Percentiles rank a stretch among this genome's conserved stretches.
Conservation (phyloP, 768 basidiomycete species). For the Podaxis pistillaris region DNA sequence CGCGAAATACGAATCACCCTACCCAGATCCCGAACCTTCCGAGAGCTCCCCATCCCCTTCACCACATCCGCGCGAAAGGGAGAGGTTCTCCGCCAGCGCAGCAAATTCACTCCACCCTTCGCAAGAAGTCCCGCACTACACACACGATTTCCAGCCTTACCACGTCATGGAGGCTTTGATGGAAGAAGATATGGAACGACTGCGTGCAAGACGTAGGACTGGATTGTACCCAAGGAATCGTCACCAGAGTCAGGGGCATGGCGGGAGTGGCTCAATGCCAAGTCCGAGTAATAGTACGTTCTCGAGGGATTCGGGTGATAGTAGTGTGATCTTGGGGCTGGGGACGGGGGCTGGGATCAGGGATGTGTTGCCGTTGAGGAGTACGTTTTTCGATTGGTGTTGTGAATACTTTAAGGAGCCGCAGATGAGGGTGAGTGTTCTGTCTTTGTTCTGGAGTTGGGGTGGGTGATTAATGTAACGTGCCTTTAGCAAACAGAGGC, state of each 20-base stretch:
- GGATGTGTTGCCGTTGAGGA: conserved; percentile 87
- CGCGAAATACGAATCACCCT: conserved; percentile 76
- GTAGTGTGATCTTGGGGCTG: conserved; percentile 69
- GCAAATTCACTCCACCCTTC: conserved; percentile 17
- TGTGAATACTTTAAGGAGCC: conserved; percentile 97
- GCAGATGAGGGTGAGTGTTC: conserved; percentile 85
- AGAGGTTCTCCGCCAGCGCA: conserved; percentile 25
- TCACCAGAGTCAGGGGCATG: conserved; percentile 27
- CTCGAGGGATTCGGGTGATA: conserved; percentile 68
- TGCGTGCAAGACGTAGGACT: conserved; percentile 64
- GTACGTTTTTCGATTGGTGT: conserved; percentile 94
- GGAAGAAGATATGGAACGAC: conserved; percentile 92
- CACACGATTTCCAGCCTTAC: conserved; percentile 58
- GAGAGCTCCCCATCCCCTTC: conserved; percentile 5
- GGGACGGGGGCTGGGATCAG: conserved; percentile 81
- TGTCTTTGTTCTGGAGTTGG: not conserved
- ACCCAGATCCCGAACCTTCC: conserved; percentile 48
- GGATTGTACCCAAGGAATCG: conserved; percentile 37
- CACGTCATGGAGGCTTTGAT: conserved; percentile 87
- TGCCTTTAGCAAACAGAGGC: conserved; percentile 78
- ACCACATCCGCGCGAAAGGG: conserved; percentile 18
- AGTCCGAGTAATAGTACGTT: conserved; percentile 79
- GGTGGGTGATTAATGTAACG: not conserved
- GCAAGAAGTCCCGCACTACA: not conserved
- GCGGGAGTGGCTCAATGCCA: conserved; percentile 37